phyloP scores from a whole-genome alignment of 768 basidiomycete genomes.

The Termitomyces sp. region DNA sequence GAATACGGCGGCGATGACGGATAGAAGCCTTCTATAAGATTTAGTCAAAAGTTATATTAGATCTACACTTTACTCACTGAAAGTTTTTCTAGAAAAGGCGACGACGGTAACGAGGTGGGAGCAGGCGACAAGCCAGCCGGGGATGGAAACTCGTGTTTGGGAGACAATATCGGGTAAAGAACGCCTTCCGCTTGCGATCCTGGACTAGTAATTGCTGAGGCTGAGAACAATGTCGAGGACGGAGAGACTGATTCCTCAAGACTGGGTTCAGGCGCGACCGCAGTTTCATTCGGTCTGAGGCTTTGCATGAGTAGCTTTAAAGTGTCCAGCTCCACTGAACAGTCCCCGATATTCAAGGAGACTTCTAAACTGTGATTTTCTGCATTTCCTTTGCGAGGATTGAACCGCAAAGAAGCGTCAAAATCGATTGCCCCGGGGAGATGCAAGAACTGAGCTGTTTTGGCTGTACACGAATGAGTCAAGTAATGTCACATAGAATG shows the following conservation, averaged over 20 bases:
- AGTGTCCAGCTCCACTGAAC: conserved; percentile 43
- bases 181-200: conserved; percentile 3
- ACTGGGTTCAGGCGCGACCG: neutral
- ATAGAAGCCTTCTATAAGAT: conserved; percentile 36
- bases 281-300: conserved; percentile 8
- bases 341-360: conserved; percentile 38
- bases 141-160: neutral
- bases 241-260: neutral
- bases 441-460: conserved; percentile 34
- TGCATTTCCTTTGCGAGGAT: conserved; percentile 49
- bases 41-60: conserved; percentile 13
- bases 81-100: conserved; percentile 19
- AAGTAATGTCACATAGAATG: neutral
- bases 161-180: conserved; percentile 8
- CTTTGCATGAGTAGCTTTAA: conserved; percentile 25
- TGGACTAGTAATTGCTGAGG: conserved; percentile 4
- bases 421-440: conserved; percentile 41
- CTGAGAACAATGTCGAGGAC: neutral
- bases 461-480: conserved; percentile 9
- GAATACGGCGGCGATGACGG: conserved; percentile 33
- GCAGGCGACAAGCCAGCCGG: conserved; percentile 10
- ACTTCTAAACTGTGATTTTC: conserved; percentile 48
- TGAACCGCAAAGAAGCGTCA: conserved; percentile 46
- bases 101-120: conserved; percentile 15
- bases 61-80: conserved; percentile 16